These are phyloP conservation scores for Salisapilia sapeloensis DNA, from an alignment of 352 stramenopile genomes.

Conservation along the genomic window DNA sequence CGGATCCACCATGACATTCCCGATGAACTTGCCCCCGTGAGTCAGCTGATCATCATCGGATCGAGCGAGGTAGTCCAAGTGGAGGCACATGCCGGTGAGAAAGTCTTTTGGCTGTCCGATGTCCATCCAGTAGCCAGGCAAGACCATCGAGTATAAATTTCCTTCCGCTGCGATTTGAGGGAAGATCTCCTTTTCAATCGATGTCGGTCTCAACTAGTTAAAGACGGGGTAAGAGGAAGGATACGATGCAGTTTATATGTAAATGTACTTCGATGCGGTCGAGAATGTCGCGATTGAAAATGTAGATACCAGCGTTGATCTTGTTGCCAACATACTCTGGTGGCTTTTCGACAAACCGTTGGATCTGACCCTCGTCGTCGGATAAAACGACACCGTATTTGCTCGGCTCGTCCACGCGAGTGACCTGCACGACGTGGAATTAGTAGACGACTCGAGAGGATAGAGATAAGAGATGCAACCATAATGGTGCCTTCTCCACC, in stretches of 20 bases:
- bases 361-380: conserved; percentile 55
- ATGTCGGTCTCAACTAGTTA: conserved; percentile 56
- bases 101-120: conserved; percentile 85
- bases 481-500: conserved; percentile 71
- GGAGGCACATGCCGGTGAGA: conserved; percentile 70
- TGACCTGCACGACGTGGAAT: conserved; percentile 28
- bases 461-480: conserved; percentile 6
- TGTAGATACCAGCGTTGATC: conserved; percentile 85
- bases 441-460: no score
- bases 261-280: conserved; percentile 51
- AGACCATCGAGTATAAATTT: conserved; percentile 71
- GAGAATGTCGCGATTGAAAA: conserved; percentile 78
- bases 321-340: conserved; percentile 81
- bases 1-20: conserved; percentile 74
- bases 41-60: conserved; percentile 26
- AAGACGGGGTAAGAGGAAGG: background rate
- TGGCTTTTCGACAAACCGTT: conserved; percentile 83
- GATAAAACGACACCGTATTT: conserved; percentile 83
- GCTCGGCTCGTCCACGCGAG: conserved; percentile 73
- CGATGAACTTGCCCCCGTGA: conserved; percentile 52
- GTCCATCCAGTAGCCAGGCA: conserved; percentile 85
- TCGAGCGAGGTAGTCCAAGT: conserved; percentile 55
- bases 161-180: conserved; percentile 79
- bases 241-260: background rate
- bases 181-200: conserved; percentile 85